Evolutionary conservation across 306 rosid genomes (phyloP), one percentile per base, ranked within the genome.

Genomic region (Luffa aegyptiaca): DNA sequence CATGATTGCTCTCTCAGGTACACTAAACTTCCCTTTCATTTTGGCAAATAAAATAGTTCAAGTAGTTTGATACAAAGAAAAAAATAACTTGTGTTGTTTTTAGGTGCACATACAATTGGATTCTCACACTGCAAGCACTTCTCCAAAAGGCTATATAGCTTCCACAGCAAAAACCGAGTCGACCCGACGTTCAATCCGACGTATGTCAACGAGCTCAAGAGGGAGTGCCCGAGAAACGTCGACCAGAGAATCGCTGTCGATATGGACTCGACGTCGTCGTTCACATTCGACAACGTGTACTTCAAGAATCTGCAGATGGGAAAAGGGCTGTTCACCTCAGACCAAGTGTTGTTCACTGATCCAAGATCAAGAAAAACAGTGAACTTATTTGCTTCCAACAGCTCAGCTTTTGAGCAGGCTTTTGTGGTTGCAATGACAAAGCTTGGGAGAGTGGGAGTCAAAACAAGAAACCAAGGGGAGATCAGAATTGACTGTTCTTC

Each of bases 41-140:
- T 61, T 61, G 41, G 31, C 31, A 3, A 26, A 33, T 11, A 21
- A 10, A 2, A 18, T 5, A 53, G 8, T 64, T 64, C 8, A 20
- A 42, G 1, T 65, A 52, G n/a, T 51, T 51, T 3, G 26, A 63
- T 26, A 26, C 0, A 26, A 26, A 26, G 31, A 26, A 26, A 26
- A 26, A 26, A 0, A 26, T n/a, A 55, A 79, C 21, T 51, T 58
- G 20, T 66, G 49, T 56, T 39, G 20, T 33, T 26, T 44, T 66
- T 49, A 93, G 98, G 97, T 48, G 97, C 97, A 64, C 98, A 94
- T 75, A 91, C 98, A 7, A 86, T 92, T 57, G 98, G 98, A 17
- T 90, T 90, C 81, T 84, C 97, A 20, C 97, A 90, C 78, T 94
- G 98, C 90, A 80, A 20, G 76, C 81, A 83, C 65, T 83, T 92